phyloP scores from a whole-genome alignment of 129 eudicot genomes.

The Flaveria robusta region DNA sequence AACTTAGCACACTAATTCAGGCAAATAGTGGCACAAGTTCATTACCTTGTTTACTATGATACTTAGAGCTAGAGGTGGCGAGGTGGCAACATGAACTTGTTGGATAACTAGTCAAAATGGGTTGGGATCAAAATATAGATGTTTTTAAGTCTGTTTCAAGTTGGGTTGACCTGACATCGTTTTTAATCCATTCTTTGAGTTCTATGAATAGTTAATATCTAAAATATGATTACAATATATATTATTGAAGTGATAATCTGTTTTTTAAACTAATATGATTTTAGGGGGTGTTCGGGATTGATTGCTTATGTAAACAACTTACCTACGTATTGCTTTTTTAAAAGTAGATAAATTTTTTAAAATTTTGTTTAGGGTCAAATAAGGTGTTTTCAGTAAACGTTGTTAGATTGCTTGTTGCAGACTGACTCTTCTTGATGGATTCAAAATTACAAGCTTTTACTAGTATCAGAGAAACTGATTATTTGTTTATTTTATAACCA shows the following conservation, averaged over 20 bases:
- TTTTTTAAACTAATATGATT: neutral
- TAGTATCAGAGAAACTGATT: neutral
- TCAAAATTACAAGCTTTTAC: neutral
- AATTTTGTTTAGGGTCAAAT: neutral
- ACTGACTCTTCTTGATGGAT: neutral
- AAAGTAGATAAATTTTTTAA: neutral
- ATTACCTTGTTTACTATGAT: conserved; percentile 2
- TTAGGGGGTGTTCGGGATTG: neutral
- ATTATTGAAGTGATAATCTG: neutral
- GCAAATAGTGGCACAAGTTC: neutral
- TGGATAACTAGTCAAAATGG: neutral
- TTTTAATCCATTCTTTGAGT: neutral
- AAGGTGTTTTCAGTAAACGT: neutral
- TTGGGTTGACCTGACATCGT: neutral
- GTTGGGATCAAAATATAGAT: neutral
- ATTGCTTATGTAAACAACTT: neutral
- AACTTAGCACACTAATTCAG: neutral
- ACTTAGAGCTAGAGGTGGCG: neutral
- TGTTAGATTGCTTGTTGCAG: neutral
- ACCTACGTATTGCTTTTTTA: neutral
- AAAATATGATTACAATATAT: neutral
- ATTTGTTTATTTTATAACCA: neutral
- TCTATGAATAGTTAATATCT: neutral
- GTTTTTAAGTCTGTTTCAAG: neutral
- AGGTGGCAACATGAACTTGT: neutral